A percentile compares a stretch with the other conserved stretches of the same genome.
Conservation (phyloP, 179 eudicot genomes). For the Silene noctiflora region DNA sequence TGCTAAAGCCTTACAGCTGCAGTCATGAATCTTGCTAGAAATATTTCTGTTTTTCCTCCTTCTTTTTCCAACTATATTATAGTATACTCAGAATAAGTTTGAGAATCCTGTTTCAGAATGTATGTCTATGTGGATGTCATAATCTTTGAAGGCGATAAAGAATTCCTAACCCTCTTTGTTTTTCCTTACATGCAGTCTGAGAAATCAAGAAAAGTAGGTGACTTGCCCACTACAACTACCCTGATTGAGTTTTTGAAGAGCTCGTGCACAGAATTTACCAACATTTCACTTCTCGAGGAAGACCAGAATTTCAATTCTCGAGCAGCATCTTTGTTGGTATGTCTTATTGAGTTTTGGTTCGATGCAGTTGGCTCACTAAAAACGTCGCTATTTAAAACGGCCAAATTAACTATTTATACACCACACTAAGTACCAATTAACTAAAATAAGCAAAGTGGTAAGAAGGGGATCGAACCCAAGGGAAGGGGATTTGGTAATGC, state of each 20-base stretch:
- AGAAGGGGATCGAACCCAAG: too few species aligned
- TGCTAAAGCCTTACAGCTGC: too few species aligned
- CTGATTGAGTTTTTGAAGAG: slow-evolving; percentile 59
- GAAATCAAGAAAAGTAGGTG: slow-evolving; percentile 80
- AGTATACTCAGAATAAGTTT: not conserved
- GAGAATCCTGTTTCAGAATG: not conserved
- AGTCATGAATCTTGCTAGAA: too few species aligned
- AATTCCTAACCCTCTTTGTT: not conserved
- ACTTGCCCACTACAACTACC: slow-evolving; percentile 50
- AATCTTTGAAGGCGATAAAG: not conserved
- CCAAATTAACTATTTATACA: too few species aligned
- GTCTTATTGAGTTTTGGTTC: slow-evolving; percentile 13
- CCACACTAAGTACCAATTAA: too few species aligned
- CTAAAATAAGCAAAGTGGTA: too few species aligned
- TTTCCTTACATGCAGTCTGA: slow-evolving; percentile 56
- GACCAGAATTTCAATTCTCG: slow-evolving; percentile 81
- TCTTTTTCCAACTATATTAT: not conserved
- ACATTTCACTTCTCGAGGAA: slow-evolving; percentile 73
- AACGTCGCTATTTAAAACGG: too few species aligned
- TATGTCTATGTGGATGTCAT: slow-evolving; percentile 3
- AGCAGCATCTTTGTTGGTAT: slow-evolving; percentile 52
- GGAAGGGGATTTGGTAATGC: too few species aligned
- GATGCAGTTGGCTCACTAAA: too few species aligned
- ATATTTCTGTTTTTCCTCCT: not conserved
- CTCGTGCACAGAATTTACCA: slow-evolving; percentile 40